Conservation (phyloP, 257 asterid genomes). For the Nicotiana noctiflora region DNA sequence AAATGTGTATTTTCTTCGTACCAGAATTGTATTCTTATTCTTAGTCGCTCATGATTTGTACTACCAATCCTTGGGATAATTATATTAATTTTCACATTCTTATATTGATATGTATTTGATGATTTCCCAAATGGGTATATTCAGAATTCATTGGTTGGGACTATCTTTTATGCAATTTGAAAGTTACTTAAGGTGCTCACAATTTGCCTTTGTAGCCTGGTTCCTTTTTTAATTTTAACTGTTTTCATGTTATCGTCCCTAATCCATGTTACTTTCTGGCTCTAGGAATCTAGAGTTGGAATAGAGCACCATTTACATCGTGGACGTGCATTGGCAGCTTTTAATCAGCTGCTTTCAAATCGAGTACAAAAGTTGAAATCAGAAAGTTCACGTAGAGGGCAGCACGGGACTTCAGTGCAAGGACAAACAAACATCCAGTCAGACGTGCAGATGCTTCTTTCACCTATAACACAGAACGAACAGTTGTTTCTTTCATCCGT, state of each 20-base stretch:
- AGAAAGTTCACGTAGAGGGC: constrained; percentile 43
- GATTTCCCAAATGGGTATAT: background rate
- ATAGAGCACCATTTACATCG: constrained; percentile 96
- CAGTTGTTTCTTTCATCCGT: constrained; percentile 83
- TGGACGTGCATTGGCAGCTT: constrained; percentile 94
- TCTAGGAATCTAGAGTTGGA: constrained; percentile 81
- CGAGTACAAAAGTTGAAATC: constrained; percentile 64
- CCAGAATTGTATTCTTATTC: too few relatives aligned
- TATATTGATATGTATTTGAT: too few relatives aligned
- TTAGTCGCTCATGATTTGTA: too few relatives aligned
- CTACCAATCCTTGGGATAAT: too few relatives aligned
- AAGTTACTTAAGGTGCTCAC: background rate
- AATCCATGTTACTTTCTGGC: constrained; percentile 18
- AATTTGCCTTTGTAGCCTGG: background rate
- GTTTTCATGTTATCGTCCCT: background rate
- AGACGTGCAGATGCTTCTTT: constrained; percentile 70
- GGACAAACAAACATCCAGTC: constrained; percentile 71
- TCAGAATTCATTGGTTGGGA: background rate
- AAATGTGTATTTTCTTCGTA: too few relatives aligned
- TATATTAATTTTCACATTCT: too few relatives aligned
- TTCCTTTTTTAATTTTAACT: background rate
- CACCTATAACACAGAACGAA: constrained; percentile 67
- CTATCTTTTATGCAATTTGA: background rate
- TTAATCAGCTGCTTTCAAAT: constrained; percentile 57
- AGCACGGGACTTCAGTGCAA: constrained; percentile 42